Evolutionary conservation across 2,329 filamentous ascomycete species (phyloP).

Genomic region (Lasiodiplodia gonubiensis): DNA sequence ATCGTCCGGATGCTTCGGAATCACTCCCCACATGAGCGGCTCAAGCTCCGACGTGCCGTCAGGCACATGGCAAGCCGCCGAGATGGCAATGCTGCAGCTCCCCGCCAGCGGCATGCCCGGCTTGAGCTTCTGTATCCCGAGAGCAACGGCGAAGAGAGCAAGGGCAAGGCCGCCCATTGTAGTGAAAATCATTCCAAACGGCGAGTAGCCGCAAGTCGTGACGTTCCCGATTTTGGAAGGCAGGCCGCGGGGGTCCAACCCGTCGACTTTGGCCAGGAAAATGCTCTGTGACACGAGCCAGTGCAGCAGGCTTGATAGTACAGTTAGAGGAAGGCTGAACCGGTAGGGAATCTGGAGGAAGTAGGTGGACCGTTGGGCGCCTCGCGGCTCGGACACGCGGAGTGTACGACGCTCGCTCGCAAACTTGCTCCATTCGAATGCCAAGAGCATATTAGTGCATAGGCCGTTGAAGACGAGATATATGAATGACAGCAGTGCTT

Average conservation of each 20-base stretch:
- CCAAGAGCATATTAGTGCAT: conserved; percentile 55
- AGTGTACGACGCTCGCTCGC: not conserved
- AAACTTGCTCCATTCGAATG: conserved; percentile 51
- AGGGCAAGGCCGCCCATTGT: not conserved
- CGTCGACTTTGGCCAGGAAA: conserved; percentile 42
- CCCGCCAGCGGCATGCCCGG: not conserved
- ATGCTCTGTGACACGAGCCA: conserved; percentile 53
- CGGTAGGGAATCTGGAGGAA: conserved; percentile 49
- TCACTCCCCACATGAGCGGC: not conserved
- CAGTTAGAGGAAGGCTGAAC: conserved; percentile 45
- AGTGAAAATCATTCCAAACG: not conserved
- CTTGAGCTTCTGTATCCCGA: not conserved
- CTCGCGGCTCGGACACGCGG: not conserved
- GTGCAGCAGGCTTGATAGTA: conserved; percentile 43
- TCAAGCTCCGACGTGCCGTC: not conserved
- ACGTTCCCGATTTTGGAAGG: not conserved
- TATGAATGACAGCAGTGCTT: conserved; percentile 50
- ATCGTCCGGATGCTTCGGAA: not conserved
- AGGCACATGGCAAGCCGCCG: not conserved
- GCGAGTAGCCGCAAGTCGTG: not conserved
- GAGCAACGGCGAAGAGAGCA: not conserved
- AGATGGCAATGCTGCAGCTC: not conserved
- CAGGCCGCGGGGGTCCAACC: not conserved
- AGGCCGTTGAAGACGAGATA: conserved; percentile 56
- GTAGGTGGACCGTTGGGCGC: conserved; percentile 36